Evolutionary conservation across 768 basidiomycete genomes (phyloP), one percentile per base, ranked within the genome.

Genomic region (Phaeolepiota aurea): DNA sequence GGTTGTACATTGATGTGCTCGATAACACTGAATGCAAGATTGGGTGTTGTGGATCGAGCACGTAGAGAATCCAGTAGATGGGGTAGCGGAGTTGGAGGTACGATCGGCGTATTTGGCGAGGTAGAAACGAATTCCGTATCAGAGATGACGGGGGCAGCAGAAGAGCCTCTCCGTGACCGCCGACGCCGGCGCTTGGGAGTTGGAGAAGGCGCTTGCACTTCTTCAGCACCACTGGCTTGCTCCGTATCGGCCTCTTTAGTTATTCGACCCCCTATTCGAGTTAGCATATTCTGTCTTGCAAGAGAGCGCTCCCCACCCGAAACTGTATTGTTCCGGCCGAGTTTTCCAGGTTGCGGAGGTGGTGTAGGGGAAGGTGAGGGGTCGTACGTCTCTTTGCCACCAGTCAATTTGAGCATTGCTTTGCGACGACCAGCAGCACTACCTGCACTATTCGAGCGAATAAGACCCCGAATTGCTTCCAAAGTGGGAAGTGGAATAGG

Each of bases 391-490:
- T 86, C 84, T 36, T 72, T 70, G 19, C 81, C 83, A 30, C 87
- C 85, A 1, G 84, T 90, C 41, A 96, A 67, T 56, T 90, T 92
- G 47, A 79, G 79, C 76, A 94, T 77, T 3, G 90, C 90, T 59
- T 79, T 65, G 50, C 77, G 73, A 35, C 85, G 66, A 21, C 66
- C 65, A 20, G 77, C 79, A 53, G 82, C 74, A 39, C 83, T 74
- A 15, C 84, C 86, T n/a, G 87, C 87, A 53, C 91, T 93, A 56
- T 93, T 92, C 2, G 92, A 93, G 14, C 92, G 81, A 53, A 87
- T 81, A 2, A 96, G 73, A 12, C 83, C 82, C 52, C 69, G 76
- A 25, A 93, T 64, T 15, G 82, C 85, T 51, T 88, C 84, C 4
- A 94, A 68, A 3, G 86, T 77, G 0, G 88, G 88, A 23, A 84